Evolutionary conservation across 352 stramenopile species (phyloP).

Genomic region (Phytopythium chamaehyphon): DNA sequence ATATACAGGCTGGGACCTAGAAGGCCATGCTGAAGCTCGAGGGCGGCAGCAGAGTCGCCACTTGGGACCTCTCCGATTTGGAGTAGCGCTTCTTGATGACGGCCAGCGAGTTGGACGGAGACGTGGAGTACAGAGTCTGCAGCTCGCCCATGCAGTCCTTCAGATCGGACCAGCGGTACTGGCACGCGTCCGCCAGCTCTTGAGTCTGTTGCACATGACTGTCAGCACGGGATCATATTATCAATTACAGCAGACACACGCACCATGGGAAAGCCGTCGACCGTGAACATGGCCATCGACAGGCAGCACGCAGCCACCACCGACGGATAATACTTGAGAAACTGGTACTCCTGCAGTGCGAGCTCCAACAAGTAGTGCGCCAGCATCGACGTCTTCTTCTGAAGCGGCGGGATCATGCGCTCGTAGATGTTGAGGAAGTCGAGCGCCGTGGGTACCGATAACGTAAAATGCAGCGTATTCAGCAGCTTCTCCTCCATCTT

Average conservation of each 20-base stretch:
- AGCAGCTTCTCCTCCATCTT: constrained; percentile 91
- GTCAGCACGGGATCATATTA: no score
- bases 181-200: constrained; percentile 74
- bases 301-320: constrained; percentile 82
- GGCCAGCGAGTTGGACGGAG: constrained; percentile 75
- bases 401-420: constrained; percentile 78
- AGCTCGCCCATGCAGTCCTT: constrained; percentile 83
- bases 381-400: constrained; percentile 84
- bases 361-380: constrained; percentile 88
- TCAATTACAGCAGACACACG: constrained; percentile 5
- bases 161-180: constrained; percentile 71
- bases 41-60: constrained; percentile 66
- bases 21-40: constrained; percentile 82
- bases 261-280: constrained; percentile 82
- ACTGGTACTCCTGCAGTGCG: constrained; percentile 86
- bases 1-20: constrained; percentile 54
- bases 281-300: constrained; percentile 83
- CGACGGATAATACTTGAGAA: constrained; percentile 81
- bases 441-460: constrained; percentile 84
- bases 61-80: constrained; percentile 77
- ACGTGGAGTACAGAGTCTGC: constrained; percentile 76
- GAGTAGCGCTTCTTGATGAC: constrained; percentile 90
- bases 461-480: constrained; percentile 90
- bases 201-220: constrained; percentile 46
- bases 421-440: constrained; percentile 91